Evolutionary conservation across 2,329 filamentous ascomycete species (phyloP).

Genomic region (Kalaharituber pfeilii): DNA sequence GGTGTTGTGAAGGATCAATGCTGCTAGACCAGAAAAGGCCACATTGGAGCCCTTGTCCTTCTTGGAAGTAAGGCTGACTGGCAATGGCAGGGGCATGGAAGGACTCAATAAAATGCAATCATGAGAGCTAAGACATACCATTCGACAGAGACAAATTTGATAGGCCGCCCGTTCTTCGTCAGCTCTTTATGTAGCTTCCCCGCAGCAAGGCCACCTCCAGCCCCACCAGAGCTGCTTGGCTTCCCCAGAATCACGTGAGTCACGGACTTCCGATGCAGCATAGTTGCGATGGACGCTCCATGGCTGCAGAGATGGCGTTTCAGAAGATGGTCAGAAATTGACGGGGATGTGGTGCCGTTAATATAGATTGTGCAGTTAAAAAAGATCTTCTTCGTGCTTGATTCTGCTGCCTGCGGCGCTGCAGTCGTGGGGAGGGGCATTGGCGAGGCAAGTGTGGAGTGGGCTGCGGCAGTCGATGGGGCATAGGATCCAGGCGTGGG

Average conservation of each 20-base stretch:
- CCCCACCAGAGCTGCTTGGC: constrained; percentile 24
- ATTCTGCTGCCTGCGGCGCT: constrained; percentile 1
- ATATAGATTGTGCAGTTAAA: constrained; percentile 58
- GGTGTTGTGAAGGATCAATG: too few species aligned
- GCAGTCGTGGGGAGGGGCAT: constrained; percentile 6
- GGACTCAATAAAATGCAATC: too few species aligned
- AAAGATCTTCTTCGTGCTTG: constrained; percentile 42
- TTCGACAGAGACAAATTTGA: constrained; percentile 66
- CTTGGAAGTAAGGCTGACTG: too few species aligned
- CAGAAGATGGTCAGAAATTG: constrained; percentile 69
- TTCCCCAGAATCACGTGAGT: constrained; percentile 64
- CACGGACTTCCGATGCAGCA: constrained; percentile 53
- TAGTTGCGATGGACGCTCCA: constrained; percentile 53
- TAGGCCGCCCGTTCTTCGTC: constrained; percentile 44
- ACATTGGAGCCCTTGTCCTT: too few species aligned
- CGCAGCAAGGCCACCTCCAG: constrained; percentile 57
- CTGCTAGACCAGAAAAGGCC: too few species aligned
- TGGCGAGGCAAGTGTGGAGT: constrained; percentile 3
- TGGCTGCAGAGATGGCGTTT: constrained; percentile 60
- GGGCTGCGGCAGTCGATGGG: not conserved
- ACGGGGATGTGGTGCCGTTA: constrained; percentile 69
- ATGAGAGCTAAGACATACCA: too few species aligned
- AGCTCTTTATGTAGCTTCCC: constrained; percentile 73
- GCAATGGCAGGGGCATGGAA: too few species aligned
- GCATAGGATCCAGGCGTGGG: not conserved